Conservation (phyloP, 148 eudicot species). For the Fallopia convolvulus region DNA sequence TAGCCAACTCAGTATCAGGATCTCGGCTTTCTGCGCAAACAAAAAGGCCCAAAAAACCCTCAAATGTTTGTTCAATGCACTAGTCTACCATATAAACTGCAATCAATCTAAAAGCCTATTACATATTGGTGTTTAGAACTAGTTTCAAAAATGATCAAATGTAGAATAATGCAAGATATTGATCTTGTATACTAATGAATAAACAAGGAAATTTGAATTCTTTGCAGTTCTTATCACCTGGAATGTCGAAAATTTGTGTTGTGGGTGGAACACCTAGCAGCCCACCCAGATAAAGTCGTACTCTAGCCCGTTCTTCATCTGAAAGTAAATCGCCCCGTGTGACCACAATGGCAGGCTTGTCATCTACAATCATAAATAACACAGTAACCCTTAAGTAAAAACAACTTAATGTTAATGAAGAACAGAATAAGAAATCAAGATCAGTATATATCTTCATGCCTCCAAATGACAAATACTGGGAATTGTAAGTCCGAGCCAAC, state of each 20-base stretch:
- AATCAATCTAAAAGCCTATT: background rate
- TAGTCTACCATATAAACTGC: background rate
- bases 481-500: slow-evolving; percentile 42
- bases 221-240: slow-evolving; percentile 39
- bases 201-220: background rate
- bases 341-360: slow-evolving; percentile 74
- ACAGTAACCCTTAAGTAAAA: background rate
- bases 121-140: too few relatives aligned
- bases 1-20: slow-evolving; percentile 40
- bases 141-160: background rate
- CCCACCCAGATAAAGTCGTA: slow-evolving; percentile 67
- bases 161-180: background rate
- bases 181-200: background rate
- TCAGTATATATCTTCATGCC: slow-evolving; percentile 26
- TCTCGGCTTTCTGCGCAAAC: slow-evolving; percentile 47
- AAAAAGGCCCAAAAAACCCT: too few relatives aligned
- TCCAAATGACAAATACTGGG: slow-evolving; percentile 67
- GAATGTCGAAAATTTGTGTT: slow-evolving; percentile 77
- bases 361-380: slow-evolving; percentile 41
- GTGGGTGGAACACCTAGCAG: slow-evolving; percentile 63
- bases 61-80: background rate
- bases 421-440: background rate
- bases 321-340: slow-evolving; percentile 90
- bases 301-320: slow-evolving; percentile 48
- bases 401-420: too few relatives aligned